Percentiles rank a stretch among this genome's conserved stretches.
These are phyloP conservation scores for Pseudomicrostroma phylloplanum DNA, from an alignment of 1,284 basidiomycete genomes.

Conservation along the genomic window DNA sequence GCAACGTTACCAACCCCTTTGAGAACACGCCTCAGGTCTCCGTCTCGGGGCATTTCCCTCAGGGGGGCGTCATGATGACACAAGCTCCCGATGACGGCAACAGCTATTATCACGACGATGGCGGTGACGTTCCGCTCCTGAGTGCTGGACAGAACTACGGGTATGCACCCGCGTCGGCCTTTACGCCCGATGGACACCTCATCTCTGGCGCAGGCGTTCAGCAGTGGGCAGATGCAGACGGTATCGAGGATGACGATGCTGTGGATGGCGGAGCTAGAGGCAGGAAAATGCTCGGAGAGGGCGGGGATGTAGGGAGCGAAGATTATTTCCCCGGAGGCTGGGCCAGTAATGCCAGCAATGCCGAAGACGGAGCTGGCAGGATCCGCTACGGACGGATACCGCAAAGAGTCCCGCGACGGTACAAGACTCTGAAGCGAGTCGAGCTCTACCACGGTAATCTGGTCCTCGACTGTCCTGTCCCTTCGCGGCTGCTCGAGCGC, in stretches of 20 bases:
- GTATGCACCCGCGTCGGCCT: slow-evolving; percentile 38
- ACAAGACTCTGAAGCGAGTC: slow-evolving; percentile 45
- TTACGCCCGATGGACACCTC: slow-evolving; percentile 37
- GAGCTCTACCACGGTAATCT: slow-evolving; percentile 46
- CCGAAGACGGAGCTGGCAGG: slow-evolving; percentile 33
- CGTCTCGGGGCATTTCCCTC: too few species aligned
- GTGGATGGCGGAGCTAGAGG: slow-evolving; percentile 22
- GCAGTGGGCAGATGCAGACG: slow-evolving; percentile 27
- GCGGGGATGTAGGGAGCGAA: not conserved
- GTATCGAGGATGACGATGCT: slow-evolving; percentile 33
- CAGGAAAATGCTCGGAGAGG: slow-evolving; percentile 12
- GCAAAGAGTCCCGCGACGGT: slow-evolving; percentile 40
- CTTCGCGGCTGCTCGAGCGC: slow-evolving; percentile 32
- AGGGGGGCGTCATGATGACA: too few species aligned
- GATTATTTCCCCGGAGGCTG: slow-evolving; percentile 40
- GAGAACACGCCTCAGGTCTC: too few species aligned
- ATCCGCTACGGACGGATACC: slow-evolving; percentile 40
- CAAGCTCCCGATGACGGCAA: too few species aligned
- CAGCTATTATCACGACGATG: too few species aligned
- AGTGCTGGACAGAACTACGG: slow-evolving; percentile 14
- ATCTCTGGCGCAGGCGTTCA: slow-evolving; percentile 13
- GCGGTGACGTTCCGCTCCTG: too few species aligned
- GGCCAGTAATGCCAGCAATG: slow-evolving; percentile 20
- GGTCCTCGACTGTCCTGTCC: slow-evolving; percentile 47
- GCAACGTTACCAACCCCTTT: too few species aligned